A percentile compares a stretch with the other conserved stretches of the same genome.
phyloP scores from a whole-genome alignment of 805 yeast species.

The Saccharomycopsis microspora region DNA sequence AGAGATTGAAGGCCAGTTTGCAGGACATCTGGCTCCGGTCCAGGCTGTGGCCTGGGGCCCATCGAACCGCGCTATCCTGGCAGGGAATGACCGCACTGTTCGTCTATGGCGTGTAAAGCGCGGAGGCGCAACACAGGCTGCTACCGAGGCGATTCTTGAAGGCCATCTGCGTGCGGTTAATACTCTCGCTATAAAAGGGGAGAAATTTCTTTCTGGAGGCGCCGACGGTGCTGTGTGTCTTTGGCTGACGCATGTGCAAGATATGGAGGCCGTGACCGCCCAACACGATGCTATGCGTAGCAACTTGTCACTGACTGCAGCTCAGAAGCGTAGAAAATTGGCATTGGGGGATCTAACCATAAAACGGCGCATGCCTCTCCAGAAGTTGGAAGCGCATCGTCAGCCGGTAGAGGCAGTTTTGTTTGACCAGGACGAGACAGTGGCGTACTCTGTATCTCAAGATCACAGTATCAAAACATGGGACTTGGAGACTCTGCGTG shows the following conservation, averaged over 20 bases:
- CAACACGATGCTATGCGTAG: slow-evolving; percentile 33
- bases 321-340: slow-evolving; percentile 79
- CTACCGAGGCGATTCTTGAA: slow-evolving; percentile 73
- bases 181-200: slow-evolving; percentile 51
- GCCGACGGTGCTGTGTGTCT: slow-evolving; percentile 70
- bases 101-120: slow-evolving; percentile 74
- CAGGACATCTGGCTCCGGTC: slow-evolving; percentile 84
- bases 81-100: slow-evolving; percentile 81
- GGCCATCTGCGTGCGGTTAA: slow-evolving; percentile 90
- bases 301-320: slow-evolving; percentile 54
- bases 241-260: slow-evolving; percentile 84
- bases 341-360: slow-evolving; percentile 67
- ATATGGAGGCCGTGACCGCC: slow-evolving; percentile 52
- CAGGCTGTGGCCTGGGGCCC: slow-evolving; percentile 67
- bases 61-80: slow-evolving; percentile 59
- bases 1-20: slow-evolving; percentile 62
- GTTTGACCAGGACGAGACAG: slow-evolving; percentile 70
- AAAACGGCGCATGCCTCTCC: slow-evolving; percentile 72
- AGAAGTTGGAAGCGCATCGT: slow-evolving; percentile 68
- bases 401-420: slow-evolving; percentile 82
- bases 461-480: slow-evolving; percentile 94
- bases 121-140: slow-evolving; percentile 39
- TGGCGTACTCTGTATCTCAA: slow-evolving; percentile 89
- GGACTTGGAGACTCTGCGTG: slow-evolving; percentile 82
- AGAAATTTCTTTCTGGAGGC: slow-evolving; percentile 72